These are phyloP conservation scores for Chlamydomonas sp. DNA, from an alignment of 139 green algal species.

Conservation along the genomic window DNA sequence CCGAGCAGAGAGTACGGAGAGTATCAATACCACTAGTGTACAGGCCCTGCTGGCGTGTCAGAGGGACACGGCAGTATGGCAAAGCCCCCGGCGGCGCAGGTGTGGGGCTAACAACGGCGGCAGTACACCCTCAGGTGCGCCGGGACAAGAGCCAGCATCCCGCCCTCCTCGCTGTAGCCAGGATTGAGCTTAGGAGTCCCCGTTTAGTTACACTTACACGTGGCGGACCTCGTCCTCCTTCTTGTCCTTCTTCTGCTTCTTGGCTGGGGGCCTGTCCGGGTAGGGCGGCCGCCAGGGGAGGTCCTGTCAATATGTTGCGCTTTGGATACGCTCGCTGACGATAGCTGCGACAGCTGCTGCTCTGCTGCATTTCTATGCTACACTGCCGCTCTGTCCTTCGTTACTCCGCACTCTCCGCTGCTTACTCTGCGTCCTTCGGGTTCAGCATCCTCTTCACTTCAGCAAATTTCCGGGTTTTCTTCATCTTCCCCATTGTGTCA, in stretches of 20 bases:
- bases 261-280: slow-evolving; percentile 24
- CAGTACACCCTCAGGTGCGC: too few relatives aligned
- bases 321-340: neutral
- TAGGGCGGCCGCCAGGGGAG: neutral
- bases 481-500: slow-evolving; percentile 91
- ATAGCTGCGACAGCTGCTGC: neutral
- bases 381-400: too few relatives aligned
- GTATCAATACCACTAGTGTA: too few relatives aligned
- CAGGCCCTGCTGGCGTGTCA: too few relatives aligned
- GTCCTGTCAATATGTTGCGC: neutral
- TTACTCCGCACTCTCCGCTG: neutral
- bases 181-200: neutral
- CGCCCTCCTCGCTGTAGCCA: neutral
- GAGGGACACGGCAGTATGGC: too few relatives aligned
- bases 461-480: slow-evolving; percentile 97
- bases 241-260: slow-evolving; percentile 41
- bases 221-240: slow-evolving; percentile 36
- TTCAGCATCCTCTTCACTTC: slow-evolving; percentile 95
- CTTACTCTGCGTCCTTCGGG: slow-evolving; percentile 87
- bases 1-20: too few relatives aligned
- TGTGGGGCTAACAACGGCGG: too few relatives aligned
- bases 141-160: neutral
- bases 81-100: too few relatives aligned
- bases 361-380: too few relatives aligned
- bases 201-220: slow-evolving; percentile 12